phyloP scores from a whole-genome alignment of 2,329 filamentous ascomycete genomes.

The Trichoderma sp. region DNA sequence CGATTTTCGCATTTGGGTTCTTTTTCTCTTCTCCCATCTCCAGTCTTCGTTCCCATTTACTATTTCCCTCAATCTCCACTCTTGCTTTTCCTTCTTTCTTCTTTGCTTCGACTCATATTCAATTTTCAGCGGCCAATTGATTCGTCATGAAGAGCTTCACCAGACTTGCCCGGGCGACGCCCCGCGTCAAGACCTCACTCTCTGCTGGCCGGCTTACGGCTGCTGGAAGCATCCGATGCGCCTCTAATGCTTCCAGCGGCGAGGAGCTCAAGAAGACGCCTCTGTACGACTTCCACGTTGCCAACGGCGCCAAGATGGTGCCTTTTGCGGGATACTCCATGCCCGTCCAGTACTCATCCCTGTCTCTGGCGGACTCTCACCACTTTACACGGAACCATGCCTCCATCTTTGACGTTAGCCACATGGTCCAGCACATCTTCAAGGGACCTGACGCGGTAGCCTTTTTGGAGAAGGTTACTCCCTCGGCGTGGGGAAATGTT shows the following conservation, averaged over 20 bases:
- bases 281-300: constrained; percentile 76
- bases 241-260: constrained; percentile 33
- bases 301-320: constrained; percentile 87
- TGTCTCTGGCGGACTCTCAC: constrained; percentile 82
- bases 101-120: constrained; percentile 21
- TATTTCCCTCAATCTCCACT: neutral
- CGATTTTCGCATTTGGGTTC: neutral
- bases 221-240: constrained; percentile 33
- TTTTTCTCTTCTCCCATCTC: constrained; percentile 9
- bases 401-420: constrained; percentile 92
- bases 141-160: constrained; percentile 37
- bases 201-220: constrained; percentile 27
- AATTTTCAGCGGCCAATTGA: constrained; percentile 14
- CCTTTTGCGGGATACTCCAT: constrained; percentile 93
- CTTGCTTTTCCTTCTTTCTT: constrained; percentile 17
- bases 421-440: constrained; percentile 93
- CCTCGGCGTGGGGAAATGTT: constrained; percentile 68
- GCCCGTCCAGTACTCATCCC: constrained; percentile 83
- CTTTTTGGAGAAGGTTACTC: constrained; percentile 84
- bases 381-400: constrained; percentile 84
- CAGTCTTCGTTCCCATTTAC: constrained; percentile 2
- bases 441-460: constrained; percentile 75
- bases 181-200: constrained; percentile 33
- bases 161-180: constrained; percentile 37
- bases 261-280: constrained; percentile 63